Percentiles rank a stretch among this genome's conserved stretches.
These are phyloP conservation scores for Drosera spatulata DNA, from an alignment of 179 eudicot species.

Conservation along the genomic window DNA sequence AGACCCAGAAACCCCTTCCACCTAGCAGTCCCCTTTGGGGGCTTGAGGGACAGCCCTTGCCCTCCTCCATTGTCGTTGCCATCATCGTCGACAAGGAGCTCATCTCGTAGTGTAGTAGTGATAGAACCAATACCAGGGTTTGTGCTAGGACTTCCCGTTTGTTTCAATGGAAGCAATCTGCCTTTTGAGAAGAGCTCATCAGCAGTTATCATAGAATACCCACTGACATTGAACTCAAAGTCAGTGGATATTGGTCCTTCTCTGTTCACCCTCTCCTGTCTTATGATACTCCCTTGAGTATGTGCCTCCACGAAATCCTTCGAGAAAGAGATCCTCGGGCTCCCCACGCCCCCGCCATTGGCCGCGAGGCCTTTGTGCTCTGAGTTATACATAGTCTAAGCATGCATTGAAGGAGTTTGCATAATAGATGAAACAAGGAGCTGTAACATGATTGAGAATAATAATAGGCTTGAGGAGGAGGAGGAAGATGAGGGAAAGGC, in stretches of 20 bases:
- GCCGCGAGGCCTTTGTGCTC: constrained; percentile 17
- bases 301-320: constrained; percentile 43
- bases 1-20: constrained; percentile 81
- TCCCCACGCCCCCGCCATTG: constrained; percentile 19
- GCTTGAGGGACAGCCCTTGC: constrained; percentile 28
- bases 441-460: background rate
- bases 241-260: constrained; percentile 38
- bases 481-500: background rate
- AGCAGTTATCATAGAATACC: constrained; percentile 47
- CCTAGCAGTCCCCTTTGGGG: constrained; percentile 23
- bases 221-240: constrained; percentile 66
- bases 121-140: background rate
- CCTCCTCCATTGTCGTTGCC: constrained; percentile 5
- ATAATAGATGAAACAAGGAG: background rate
- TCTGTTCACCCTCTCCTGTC: background rate
- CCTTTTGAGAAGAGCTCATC: constrained; percentile 83
- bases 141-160: constrained; percentile 7
- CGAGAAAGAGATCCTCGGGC: constrained; percentile 68
- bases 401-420: constrained; percentile 19
- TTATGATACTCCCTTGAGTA: background rate
- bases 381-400: constrained; percentile 27
- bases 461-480: no score
- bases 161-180: constrained; percentile 56
- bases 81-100: constrained; percentile 40
- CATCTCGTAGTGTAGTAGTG: constrained; percentile 51